Conservation (phyloP, 1,139 yeast species). For the Taiozyma sp. region DNA sequence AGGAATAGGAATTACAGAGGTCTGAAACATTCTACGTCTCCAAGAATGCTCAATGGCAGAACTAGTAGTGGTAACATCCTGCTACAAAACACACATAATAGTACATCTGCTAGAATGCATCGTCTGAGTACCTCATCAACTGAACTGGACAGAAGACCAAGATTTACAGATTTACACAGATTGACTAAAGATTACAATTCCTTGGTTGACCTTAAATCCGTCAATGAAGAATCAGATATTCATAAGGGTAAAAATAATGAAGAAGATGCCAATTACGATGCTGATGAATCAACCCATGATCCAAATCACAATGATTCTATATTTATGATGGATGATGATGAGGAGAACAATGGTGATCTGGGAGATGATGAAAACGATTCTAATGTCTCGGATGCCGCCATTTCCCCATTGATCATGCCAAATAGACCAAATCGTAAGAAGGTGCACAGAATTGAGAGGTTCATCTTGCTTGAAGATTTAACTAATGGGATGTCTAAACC, state of each 20-base stretch:
- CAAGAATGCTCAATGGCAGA: slow-evolving; percentile 12
- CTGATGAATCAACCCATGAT: background rate
- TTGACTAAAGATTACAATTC: slow-evolving; percentile 20
- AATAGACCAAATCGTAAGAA: slow-evolving; percentile 26
- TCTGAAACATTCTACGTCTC: slow-evolving; percentile 14
- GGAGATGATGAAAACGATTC: slow-evolving; percentile 1
- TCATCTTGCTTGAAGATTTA: slow-evolving; percentile 85
- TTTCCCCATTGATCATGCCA: slow-evolving; percentile 9
- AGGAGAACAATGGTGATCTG: slow-evolving; percentile 1
- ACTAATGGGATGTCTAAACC: slow-evolving; percentile 80
- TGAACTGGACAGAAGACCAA: slow-evolving; percentile 23
- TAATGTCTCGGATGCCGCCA: background rate
- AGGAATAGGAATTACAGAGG: slow-evolving; percentile 3
- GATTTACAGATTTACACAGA: slow-evolving; percentile 1
- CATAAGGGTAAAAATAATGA: background rate
- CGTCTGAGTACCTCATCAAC: slow-evolving; percentile 21
- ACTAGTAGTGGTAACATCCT: background rate
- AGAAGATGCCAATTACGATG: background rate
- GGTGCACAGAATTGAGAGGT: slow-evolving; percentile 62
- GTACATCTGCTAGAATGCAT: slow-evolving; percentile 7
- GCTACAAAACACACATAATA: background rate
- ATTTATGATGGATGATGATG: slow-evolving; percentile 23
- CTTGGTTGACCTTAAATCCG: slow-evolving; percentile 4
- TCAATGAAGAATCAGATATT: background rate
- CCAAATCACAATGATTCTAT: slow-evolving; percentile 14